phyloP scores from a whole-genome alignment of 2,329 filamentous ascomycete species.

The Claviceps sp. region DNA sequence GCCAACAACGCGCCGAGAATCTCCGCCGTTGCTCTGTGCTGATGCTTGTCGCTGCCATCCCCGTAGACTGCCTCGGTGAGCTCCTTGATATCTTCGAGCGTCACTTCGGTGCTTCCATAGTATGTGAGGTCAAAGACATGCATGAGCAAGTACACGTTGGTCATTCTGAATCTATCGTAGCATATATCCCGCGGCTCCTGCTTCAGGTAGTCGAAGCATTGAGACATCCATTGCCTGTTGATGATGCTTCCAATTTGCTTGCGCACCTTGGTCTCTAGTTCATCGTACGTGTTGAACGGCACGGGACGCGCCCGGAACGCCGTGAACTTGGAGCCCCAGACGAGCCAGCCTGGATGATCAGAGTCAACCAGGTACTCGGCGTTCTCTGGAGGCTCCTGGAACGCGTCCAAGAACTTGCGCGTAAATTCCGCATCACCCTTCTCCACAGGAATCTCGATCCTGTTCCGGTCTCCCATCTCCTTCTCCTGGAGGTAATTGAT shows the following conservation, averaged over 20 bases:
- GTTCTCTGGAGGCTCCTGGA: slow-evolving; percentile 50
- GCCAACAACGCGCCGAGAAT: slow-evolving; percentile 78
- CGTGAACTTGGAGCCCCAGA: slow-evolving; percentile 81
- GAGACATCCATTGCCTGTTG: slow-evolving; percentile 72
- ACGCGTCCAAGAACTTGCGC: slow-evolving; percentile 59
- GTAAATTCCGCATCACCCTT: slow-evolving; percentile 71
- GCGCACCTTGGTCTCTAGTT: slow-evolving; percentile 60
- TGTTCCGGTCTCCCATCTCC: slow-evolving; percentile 58
- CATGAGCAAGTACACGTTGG: slow-evolving; percentile 73
- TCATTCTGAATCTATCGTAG: slow-evolving; percentile 80
- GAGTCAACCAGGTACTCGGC: slow-evolving; percentile 83
- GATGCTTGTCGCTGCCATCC: slow-evolving; percentile 93
- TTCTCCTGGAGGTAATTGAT: slow-evolving; percentile 74
- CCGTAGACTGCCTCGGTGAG: slow-evolving; percentile 66
- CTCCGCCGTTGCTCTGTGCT: slow-evolving; percentile 89
- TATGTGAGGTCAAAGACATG: slow-evolving; percentile 86
- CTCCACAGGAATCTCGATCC: slow-evolving; percentile 58
- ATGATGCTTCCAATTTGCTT: slow-evolving; percentile 69
- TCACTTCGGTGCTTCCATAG: slow-evolving; percentile 61
- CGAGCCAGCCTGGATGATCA: slow-evolving; percentile 90
- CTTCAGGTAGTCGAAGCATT: slow-evolving; percentile 86
- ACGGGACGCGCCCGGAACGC: slow-evolving; percentile 61
- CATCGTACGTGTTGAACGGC: slow-evolving; percentile 62
- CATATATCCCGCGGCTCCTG: slow-evolving; percentile 79
- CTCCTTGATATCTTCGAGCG: slow-evolving; percentile 77